Conservation (phyloP, 371 early-diverging fungal genomes). For the Rhizopus arrhizus region DNA sequence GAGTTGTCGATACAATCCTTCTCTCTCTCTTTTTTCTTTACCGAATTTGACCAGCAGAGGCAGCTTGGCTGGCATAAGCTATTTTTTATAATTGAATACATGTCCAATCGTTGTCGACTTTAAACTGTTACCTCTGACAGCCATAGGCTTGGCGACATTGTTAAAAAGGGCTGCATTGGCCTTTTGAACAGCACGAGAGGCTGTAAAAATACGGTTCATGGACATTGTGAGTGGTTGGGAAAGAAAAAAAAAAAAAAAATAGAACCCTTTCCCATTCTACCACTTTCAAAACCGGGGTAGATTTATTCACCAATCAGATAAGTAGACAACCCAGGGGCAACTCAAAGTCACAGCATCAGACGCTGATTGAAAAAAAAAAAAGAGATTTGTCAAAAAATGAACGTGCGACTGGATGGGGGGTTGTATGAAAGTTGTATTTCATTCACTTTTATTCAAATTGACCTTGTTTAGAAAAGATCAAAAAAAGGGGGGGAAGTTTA, state of each 20-base stretch:
- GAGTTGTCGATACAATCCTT: too few relatives aligned
- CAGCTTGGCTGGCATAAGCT: neutral
- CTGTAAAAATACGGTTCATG: neutral
- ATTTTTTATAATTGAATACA: too few relatives aligned
- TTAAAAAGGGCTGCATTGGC: neutral
- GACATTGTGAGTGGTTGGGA: neutral
- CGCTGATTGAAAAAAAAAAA: too few relatives aligned
- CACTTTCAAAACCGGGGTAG: slow-evolving; percentile 2
- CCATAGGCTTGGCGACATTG: slow-evolving; percentile 1
- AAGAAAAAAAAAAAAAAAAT: slow-evolving; percentile 1
- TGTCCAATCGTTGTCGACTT: neutral
- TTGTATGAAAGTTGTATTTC: too few relatives aligned
- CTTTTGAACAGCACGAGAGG: slow-evolving; percentile 2
- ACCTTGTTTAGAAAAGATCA: too few relatives aligned
- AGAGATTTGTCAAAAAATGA: too few relatives aligned
- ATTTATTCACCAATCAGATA: neutral
- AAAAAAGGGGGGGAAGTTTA: neutral
- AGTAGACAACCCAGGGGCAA: neutral
- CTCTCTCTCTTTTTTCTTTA: too few relatives aligned
- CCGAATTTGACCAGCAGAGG: too few relatives aligned
- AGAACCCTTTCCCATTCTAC: neutral
- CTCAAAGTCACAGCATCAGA: neutral
- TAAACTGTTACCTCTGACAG: neutral
- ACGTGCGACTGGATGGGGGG: too few relatives aligned
- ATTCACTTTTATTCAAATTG: too few relatives aligned